A percentile compares a stretch with the other conserved stretches of the same genome.
Evolutionary conservation across 306 rosid genomes (phyloP).

Genomic region (Cucurbita argyrosperma): DNA sequence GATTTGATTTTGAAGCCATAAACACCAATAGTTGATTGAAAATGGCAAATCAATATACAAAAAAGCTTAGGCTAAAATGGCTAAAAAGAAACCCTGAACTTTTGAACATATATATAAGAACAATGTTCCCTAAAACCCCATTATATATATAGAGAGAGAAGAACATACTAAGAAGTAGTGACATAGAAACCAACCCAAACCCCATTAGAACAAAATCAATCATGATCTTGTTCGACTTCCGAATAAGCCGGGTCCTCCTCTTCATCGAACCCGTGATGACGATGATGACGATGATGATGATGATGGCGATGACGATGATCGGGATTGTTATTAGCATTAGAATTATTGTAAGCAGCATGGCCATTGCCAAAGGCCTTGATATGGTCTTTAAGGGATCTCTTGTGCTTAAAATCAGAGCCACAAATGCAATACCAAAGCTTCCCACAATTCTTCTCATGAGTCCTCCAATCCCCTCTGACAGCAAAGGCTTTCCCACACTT

Average conservation of each 20-base stretch:
- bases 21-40: no score
- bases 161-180: neutral
- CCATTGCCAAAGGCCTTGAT: slow-evolving; percentile 87
- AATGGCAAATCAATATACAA: no score
- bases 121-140: neutral
- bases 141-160: neutral
- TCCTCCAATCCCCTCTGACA: slow-evolving; percentile 90
- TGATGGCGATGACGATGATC: neutral
- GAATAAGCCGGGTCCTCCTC: slow-evolving; percentile 85
- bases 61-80: no score
- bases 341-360: slow-evolving; percentile 59
- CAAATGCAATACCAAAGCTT: slow-evolving; percentile 95
- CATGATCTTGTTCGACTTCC: slow-evolving; percentile 83
- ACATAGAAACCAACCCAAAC: neutral
- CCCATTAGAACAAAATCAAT: slow-evolving; percentile 10
- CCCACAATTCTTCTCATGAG: slow-evolving; percentile 95
- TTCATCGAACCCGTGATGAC: slow-evolving; percentile 52
- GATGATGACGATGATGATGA: neutral
- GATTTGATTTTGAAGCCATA: no score
- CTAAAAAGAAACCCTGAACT: no score
- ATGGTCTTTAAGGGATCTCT: slow-evolving; percentile 84
- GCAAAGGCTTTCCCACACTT: slow-evolving; percentile 95
- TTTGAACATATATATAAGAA: neutral
- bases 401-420: slow-evolving; percentile 96
- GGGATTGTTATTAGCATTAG: neutral